These are phyloP conservation scores for Dichomitus squalens DNA, from an alignment of 1,284 basidiomycete genomes.

Conservation along the genomic window DNA sequence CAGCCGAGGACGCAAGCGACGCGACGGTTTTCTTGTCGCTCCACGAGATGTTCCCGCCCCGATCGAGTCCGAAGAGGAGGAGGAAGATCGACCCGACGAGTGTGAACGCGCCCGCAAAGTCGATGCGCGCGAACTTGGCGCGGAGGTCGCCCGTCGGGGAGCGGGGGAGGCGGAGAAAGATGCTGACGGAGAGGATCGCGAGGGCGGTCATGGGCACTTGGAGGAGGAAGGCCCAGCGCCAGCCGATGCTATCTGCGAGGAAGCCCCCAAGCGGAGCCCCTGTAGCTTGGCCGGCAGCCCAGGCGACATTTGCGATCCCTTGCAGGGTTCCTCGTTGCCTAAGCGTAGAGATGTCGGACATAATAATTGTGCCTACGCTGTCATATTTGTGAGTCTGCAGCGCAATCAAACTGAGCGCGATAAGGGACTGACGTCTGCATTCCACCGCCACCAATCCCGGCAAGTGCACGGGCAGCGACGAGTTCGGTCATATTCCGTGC, in stretches of 20 bases:
- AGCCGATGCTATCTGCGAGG: constrained; percentile 35
- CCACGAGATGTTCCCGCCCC: constrained; percentile 62
- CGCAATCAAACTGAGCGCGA: too few relatives aligned
- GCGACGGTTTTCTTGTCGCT: constrained; percentile 36
- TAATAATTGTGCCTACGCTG: constrained; percentile 61
- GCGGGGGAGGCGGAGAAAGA: constrained; percentile 52
- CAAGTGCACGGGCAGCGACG: constrained; percentile 55
- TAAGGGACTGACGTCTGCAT: constrained; percentile 55
- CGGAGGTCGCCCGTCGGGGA: constrained; percentile 38
- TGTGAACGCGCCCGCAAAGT: constrained; percentile 56
- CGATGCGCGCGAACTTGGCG: constrained; percentile 55
- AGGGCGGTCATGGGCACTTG: constrained; percentile 58
- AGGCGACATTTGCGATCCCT: constrained; percentile 61
- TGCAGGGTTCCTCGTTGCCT: constrained; percentile 59
- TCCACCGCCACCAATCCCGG: constrained; percentile 66
- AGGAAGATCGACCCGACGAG: constrained; percentile 54
- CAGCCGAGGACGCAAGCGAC: constrained; percentile 25
- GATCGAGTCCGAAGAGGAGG: constrained; percentile 58
- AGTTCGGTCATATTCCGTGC: constrained; percentile 58
- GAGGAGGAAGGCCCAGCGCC: constrained; percentile 54
- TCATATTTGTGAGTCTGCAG: neutral
- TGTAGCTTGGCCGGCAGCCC: constrained; percentile 52
- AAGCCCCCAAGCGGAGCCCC: constrained; percentile 64
- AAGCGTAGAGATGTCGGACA: constrained; percentile 63
- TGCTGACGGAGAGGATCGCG: constrained; percentile 52